Evolutionary conservation across 2,329 filamentous ascomycete species (phyloP).

Genomic region (Fusarium sp.): DNA sequence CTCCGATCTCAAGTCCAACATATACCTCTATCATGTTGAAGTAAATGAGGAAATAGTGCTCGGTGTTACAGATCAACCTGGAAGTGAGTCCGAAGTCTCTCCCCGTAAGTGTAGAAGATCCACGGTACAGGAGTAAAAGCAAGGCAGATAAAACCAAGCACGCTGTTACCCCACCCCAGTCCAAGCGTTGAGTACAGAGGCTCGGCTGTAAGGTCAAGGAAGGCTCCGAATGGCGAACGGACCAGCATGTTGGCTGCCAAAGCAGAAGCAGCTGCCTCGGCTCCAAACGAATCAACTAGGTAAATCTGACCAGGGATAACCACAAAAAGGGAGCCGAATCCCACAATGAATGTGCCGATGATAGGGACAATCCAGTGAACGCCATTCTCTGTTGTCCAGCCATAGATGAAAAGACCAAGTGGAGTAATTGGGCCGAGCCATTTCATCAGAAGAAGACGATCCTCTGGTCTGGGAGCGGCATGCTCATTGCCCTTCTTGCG

Average conservation of each 20-base stretch:
- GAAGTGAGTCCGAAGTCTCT: conserved; percentile 20
- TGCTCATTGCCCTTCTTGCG: not conserved
- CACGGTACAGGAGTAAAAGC: conserved; percentile 28
- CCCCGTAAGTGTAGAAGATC: conserved; percentile 27
- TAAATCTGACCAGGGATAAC: conserved; percentile 43
- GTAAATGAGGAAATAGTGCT: rapidly evolving
- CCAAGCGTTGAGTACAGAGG: conserved; percentile 19
- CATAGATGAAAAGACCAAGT: conserved; percentile 65
- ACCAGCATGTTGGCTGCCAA: conserved; percentile 37
- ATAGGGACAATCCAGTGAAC: conserved; percentile 68
- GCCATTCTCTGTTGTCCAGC: conserved; percentile 63
- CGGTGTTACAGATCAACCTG: conserved; percentile 3
- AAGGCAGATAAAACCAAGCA: conserved; percentile 25
- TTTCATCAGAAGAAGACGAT: conserved; percentile 64
- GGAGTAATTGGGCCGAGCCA: conserved; percentile 63
- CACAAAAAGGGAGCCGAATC: conserved; percentile 53
- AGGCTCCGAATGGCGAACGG: conserved; percentile 47
- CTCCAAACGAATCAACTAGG: conserved; percentile 40
- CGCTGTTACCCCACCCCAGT: conserved; percentile 31
- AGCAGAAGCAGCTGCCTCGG: conserved; percentile 38
- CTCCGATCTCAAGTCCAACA: no score
- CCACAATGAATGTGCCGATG: conserved; percentile 63
- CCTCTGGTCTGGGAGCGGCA: conserved; percentile 51
- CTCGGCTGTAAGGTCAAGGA: conserved; percentile 16
- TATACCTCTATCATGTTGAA: no score